Conservation (phyloP, 2,329 filamentous ascomycete genomes). For the Scedosporium boydii region DNA sequence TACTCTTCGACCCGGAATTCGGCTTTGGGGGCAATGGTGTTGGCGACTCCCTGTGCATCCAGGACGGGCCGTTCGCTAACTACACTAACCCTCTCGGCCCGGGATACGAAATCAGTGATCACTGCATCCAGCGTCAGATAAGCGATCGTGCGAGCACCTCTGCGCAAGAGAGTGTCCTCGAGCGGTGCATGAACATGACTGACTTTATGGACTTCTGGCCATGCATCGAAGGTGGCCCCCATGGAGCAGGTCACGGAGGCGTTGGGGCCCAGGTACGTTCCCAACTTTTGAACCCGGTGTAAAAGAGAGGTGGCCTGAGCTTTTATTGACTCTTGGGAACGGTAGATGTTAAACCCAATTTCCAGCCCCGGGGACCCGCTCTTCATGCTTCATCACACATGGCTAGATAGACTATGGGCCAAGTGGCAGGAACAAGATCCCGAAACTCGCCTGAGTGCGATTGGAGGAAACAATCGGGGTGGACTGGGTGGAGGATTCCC, state of each 20-base stretch:
- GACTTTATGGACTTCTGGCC: slow-evolving; percentile 12
- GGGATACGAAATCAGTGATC: not conserved
- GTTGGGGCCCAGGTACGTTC: slow-evolving; percentile 12
- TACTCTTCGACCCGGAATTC: not conserved
- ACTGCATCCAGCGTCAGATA: not conserved
- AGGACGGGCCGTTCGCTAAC: slow-evolving; percentile 6
- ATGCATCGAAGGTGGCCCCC: slow-evolving; percentile 17
- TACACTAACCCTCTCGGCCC: slow-evolving; percentile 5
- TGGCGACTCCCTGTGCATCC: slow-evolving; percentile 4
- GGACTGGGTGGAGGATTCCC: not conserved
- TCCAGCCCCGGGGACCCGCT: slow-evolving; percentile 21
- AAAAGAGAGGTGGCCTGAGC: no score
- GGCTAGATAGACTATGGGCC: not conserved
- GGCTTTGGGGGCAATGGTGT: slow-evolving; percentile 1
- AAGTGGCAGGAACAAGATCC: slow-evolving; percentile 3
- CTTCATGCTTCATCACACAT: slow-evolving; percentile 13
- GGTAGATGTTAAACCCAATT: slow-evolving; percentile 10
- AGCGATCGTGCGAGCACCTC: not conserved
- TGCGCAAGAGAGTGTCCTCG: not conserved
- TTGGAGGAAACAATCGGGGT: not conserved
- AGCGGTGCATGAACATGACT: not conserved
- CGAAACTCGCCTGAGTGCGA: not conserved
- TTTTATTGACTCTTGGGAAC: no score
- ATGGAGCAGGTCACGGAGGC: slow-evolving; percentile 16
- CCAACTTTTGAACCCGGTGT: not conserved